phyloP scores from a whole-genome alignment of 2,329 filamentous ascomycete genomes.

The Didymellaceae sp. region DNA sequence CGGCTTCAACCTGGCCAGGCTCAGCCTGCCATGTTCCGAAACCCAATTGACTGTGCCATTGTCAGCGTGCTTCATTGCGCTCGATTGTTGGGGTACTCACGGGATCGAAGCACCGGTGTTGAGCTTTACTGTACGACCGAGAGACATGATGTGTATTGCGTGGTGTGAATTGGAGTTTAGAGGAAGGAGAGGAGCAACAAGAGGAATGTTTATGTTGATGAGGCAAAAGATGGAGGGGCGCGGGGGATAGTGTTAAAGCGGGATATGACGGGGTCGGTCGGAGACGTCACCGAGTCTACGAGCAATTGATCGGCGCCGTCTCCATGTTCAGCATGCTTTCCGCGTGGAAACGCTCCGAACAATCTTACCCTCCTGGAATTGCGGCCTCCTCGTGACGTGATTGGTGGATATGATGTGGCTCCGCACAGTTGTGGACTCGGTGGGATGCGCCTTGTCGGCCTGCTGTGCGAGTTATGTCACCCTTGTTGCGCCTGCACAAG shows the following conservation, averaged over 20 bases:
- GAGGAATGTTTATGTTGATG: slow-evolving; percentile 14
- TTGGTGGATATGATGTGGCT: slow-evolving; percentile 8
- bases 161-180: slow-evolving; percentile 4
- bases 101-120: slow-evolving; percentile 78
- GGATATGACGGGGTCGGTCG: slow-evolving; percentile 23
- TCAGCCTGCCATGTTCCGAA: slow-evolving; percentile 44
- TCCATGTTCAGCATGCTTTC: slow-evolving; percentile 10
- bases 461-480: background rate
- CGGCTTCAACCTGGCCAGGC: slow-evolving; percentile 48
- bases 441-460: background rate
- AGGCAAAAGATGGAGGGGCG: slow-evolving; percentile 6
- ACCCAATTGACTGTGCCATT: slow-evolving; percentile 64
- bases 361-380: slow-evolving; percentile 4
- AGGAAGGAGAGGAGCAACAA: slow-evolving; percentile 1
- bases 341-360: slow-evolving; percentile 2
- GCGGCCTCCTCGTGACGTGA: slow-evolving; percentile 5
- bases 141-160: slow-evolving; percentile 31
- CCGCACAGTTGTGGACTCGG: slow-evolving; percentile 1
- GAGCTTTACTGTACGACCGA: slow-evolving; percentile 56
- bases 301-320: slow-evolving; percentile 24
- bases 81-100: slow-evolving; percentile 69
- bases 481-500: background rate
- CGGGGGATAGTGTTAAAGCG: slow-evolving; percentile 21
- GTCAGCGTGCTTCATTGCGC: slow-evolving; percentile 63
- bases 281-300: slow-evolving; percentile 26